Conservation (phyloP, 225 moss, liverwort and hornwort genomes). For the Asterella californica region DNA sequence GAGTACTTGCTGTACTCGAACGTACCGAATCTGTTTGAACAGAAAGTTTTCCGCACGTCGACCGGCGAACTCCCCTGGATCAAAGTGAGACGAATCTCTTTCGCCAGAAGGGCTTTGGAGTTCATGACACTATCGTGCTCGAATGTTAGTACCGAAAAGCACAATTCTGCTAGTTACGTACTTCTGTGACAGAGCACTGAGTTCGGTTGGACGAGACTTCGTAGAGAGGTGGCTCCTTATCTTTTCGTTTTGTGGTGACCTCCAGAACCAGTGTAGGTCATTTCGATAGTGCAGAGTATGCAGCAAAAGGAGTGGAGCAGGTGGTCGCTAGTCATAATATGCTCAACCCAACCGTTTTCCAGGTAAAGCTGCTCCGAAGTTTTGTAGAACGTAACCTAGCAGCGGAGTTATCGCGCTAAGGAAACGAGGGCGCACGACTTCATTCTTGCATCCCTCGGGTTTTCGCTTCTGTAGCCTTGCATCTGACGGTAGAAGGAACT, state of each 20-base stretch:
- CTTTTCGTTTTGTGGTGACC: not conserved
- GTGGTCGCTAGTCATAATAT: slow-evolving; percentile 21
- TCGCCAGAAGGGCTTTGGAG: not conserved
- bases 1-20: not conserved
- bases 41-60: not conserved
- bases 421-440: not conserved
- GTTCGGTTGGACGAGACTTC: too few relatives aligned
- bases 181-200: not conserved
- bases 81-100: too few relatives aligned
- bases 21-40: not conserved
- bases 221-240: not conserved
- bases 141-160: not conserved
- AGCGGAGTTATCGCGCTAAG: not conserved
- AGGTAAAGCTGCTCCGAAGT: slow-evolving; percentile 15
- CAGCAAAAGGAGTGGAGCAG: slow-evolving; percentile 31
- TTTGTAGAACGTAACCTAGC: not conserved
- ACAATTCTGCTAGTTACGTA: not conserved
- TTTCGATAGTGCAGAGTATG: slow-evolving; percentile 31
- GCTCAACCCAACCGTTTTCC: slow-evolving; percentile 4
- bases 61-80: not conserved
- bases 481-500: not conserved
- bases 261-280: slow-evolving; percentile 46
- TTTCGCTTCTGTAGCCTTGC: not conserved
- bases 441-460: too few relatives aligned
- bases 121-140: not conserved